phyloP scores from a whole-genome alignment of 495 filamentous ascomycete species.

The Penicillium waksmanii region DNA sequence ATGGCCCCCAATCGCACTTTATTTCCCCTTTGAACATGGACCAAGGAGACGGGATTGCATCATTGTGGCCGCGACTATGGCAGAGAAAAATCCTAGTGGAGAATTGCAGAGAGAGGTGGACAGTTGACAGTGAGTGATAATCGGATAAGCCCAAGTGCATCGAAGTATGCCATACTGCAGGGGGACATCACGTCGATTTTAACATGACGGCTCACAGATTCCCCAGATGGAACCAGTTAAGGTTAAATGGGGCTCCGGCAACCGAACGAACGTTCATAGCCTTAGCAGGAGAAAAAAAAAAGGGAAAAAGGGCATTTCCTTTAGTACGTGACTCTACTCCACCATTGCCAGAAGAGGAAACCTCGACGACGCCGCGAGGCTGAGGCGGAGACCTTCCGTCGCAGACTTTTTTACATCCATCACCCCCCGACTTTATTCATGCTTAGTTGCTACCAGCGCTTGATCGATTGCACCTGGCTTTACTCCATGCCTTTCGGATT shows the following conservation, averaged over 20 bases:
- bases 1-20: slow-evolving; percentile 3
- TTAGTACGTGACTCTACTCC: slow-evolving; percentile 1
- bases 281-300: neutral
- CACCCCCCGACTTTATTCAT: neutral
- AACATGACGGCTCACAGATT: slow-evolving; percentile 4
- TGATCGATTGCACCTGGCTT: neutral
- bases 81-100: too few relatives aligned
- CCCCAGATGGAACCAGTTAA: slow-evolving; percentile 2
- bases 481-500: neutral
- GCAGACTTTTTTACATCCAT: too few relatives aligned
- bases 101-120: too few relatives aligned
- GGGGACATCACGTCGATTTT: slow-evolving; percentile 2
- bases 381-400: neutral
- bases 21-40: neutral
- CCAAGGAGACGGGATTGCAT: neutral
- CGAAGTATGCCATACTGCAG: neutral
- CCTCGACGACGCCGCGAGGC: slow-evolving; percentile 1
- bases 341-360: slow-evolving; percentile 4
- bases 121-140: neutral
- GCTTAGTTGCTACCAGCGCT: neutral
- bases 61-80: neutral
- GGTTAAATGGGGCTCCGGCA: slow-evolving; percentile 5
- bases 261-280: neutral
- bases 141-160: neutral
- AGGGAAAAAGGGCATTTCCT: neutral